Evolutionary conservation across 148 eudicot genomes (phyloP), one percentile per base, ranked within the genome.

Genomic region (Diospyros lotus): DNA sequence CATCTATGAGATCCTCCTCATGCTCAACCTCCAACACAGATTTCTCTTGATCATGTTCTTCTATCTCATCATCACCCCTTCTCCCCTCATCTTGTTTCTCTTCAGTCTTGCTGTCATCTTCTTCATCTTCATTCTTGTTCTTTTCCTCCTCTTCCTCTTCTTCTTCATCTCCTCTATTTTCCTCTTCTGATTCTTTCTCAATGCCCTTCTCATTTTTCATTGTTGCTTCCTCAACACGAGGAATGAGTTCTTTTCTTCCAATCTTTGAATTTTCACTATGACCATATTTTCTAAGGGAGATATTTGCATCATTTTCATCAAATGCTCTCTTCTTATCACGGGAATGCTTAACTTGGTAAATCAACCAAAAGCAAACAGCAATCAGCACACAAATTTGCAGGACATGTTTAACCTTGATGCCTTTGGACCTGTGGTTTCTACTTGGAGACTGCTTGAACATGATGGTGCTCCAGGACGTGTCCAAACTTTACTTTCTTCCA

Each of bases 321-420:
- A 89, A 89, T 79, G 85, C 89, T 80, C 70, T 83, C 80, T 85
- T 92, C 83, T 89, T 95, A 63, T 94, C 97, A 71, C 83, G 92
- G 58, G 98, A 94, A 81, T 82, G 96, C 84, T 89, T 95, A 76
- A 95, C 89, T 88, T 95, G 98, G 84, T 90, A 92, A 66, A 92
- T 59, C 71, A 95, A 82, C 98, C 98, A 95, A 73, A 90, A 81
- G 87, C 91, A 89, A 82, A 92, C 84, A 72, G 88, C 93, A 82
- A 95, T 72, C 76, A 95, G 82, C 77, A 95, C 81, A 81, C 92
- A 89, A 14, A 90, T 79, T 81, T 90, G 97, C 60, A 95, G 79
- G 58, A 85, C 82, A 77, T 86, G 89, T 86, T 86, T 95, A 62
- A 81, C 82, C 81, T 87, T 95, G 76, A 92, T 28, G 55, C 93